Base-by-base conservation (phyloP, 495 filamentous ascomycete genomes). In the Penicillium steckii region DNA sequence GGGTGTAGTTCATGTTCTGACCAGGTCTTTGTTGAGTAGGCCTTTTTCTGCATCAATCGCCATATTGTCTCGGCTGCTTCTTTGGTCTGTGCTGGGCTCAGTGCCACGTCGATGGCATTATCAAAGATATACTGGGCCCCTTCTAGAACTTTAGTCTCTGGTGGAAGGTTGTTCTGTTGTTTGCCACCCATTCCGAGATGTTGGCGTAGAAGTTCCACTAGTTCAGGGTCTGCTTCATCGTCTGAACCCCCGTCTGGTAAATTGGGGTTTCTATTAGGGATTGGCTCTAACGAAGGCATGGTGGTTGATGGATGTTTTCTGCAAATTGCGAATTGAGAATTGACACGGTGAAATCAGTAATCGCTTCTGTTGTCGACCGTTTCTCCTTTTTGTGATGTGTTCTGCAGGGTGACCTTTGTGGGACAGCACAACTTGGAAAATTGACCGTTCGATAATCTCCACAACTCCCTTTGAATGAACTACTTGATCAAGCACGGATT, bases 1-100 rank as follows among this genome's bases (percentile, higher is more conserved):
- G 94, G 94, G 61, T 98, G 94, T n/a, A 97, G 72, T 56, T 93
- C 89, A 68, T 96, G 93, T 49, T 84, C 75, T 6, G 89, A 84
- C 94, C 94, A 98, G 4, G 80, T 86, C 47, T 84, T 82, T 0
- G 89, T 89, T 7, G 87, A 92, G 72, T 94, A 98, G 15, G 76
- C 68, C 55, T 90, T 91, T 69, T 85, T 76, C 67, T 90, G 81
- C 88, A 98, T 97, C 65, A 86, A 67, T 3, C 76, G 69, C 73
- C 85, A 88, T 57, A 97, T 92, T 18, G 71, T 77, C 43, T 81
- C 80, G 29, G 94, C 94, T 1, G 95, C 92, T 21, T 81, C 79
- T 67, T 92, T 94, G 49, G 86, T 89, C 15, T 85, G 80, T 29
- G 80, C 78, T 66, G 88, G 87, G 68, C 90, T 86, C 19, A 97